Evolutionary conservation across 352 stramenopile species (phyloP).

Genomic region (Globisporangium megalacanthum): DNA sequence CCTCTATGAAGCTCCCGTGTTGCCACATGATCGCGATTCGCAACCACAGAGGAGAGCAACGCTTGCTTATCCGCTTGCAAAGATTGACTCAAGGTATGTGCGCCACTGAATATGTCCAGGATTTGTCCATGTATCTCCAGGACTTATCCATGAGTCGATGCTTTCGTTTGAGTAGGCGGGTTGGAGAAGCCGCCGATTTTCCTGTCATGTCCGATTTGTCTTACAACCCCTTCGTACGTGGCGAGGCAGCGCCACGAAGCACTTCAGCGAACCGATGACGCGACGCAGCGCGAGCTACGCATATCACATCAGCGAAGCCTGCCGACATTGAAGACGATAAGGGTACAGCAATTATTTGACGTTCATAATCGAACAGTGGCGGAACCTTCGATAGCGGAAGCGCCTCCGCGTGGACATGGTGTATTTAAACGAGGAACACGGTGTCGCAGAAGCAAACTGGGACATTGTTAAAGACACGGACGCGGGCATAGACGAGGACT

Average conservation of each 20-base stretch:
- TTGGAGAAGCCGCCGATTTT: background rate
- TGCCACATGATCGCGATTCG: background rate
- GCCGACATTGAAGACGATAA: no score
- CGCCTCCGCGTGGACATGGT: no score
- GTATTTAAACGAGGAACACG: no score
- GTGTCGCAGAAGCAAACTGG: no score
- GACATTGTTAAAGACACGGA: no score
- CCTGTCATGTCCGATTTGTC: background rate
- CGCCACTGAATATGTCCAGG: background rate
- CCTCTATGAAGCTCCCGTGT: background rate
- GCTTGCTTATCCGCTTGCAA: background rate
- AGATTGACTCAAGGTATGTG: background rate
- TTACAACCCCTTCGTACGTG: no score
- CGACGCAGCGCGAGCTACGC: no score
- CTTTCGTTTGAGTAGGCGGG: background rate
- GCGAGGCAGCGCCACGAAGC: background rate
- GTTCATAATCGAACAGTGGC: no score
- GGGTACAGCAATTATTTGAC: no score
- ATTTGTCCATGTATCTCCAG: background rate
- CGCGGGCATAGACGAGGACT: no score
- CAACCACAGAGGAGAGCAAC: background rate
- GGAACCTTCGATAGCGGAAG: no score
- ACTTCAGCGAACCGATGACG: background rate
- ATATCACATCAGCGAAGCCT: no score
- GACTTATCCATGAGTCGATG: background rate